Evolutionary conservation across 352 stramenopile genomes (phyloP), one percentile per base, ranked within the genome.

Genomic region (Globisporangium nodosum): DNA sequence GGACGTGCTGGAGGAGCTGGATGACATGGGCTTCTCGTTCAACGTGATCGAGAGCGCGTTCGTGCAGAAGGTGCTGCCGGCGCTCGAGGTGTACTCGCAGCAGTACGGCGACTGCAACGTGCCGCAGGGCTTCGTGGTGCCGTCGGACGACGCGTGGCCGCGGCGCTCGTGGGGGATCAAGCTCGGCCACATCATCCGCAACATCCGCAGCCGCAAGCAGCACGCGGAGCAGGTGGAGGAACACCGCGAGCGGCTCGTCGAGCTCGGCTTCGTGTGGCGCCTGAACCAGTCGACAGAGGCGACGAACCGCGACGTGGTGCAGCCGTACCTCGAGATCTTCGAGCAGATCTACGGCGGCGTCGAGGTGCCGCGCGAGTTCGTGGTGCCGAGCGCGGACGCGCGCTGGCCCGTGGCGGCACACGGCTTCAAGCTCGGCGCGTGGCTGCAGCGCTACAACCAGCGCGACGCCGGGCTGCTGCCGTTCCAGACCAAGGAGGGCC

Each of bases 191-290:
- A 81, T 85, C 12, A 89, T 97, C 1, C 91, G 92, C 71, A 87
- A 92, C 45, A 97, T 98, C 64, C 87, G 92, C 54, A 76, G 65
- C 33, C 71, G 76, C 1, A 86, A 89, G 64, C 94, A 94, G 48
- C 94, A 97, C 69, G 83, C 94, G 1, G 89, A 92, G 57, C 80
- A 90, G 24, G 80, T 96, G 35, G 79, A 93, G 50, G 65, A 76
- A 37, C 71, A 94, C 49, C 86, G 74, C 37, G 68, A 94, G 3
- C 70, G 88, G 21, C 70, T 98, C 27, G 80, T 96, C 43, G 70
- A 83, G 16, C 68, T 98, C 20, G 94, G 92, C 11, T 98, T 98
- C 66, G 72, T 91, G 30, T 98, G 94, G 91, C 83, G 78, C n/a
- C 70, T 87, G n/a, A 74, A 84, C 48, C 69, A 85, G 52, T 80